Percentiles rank a stretch among this genome's conserved stretches.
Conservation (phyloP, 1,284 basidiomycete species). For the Melampsora abietis-canadensis region DNA sequence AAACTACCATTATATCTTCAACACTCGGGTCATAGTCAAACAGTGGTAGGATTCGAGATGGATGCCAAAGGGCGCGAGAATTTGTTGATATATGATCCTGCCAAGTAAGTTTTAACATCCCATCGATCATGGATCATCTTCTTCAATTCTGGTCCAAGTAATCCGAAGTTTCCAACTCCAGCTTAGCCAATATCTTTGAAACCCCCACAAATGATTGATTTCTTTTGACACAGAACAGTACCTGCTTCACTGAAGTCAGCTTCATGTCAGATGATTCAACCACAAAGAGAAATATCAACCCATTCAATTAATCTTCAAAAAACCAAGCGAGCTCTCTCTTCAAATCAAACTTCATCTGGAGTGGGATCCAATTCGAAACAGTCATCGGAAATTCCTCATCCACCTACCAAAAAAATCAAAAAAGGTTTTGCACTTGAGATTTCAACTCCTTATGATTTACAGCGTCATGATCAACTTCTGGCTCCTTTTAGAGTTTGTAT, state of each 20-base stretch:
- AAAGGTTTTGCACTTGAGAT: neutral
- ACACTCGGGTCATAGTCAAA: conserved; percentile 50
- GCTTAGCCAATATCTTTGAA: no score
- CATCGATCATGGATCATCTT: neutral
- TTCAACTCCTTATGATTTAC: neutral
- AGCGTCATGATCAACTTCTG: conserved; percentile 45
- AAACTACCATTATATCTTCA: conserved; percentile 50
- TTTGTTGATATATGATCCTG: conserved; percentile 50
- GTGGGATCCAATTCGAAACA: neutral
- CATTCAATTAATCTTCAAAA: neutral
- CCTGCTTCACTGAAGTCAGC: neutral
- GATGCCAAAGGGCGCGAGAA: conserved; percentile 44
- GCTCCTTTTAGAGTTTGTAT: conserved; percentile 48
- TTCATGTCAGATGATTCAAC: conserved; percentile 1
- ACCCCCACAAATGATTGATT: neutral
- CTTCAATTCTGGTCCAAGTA: neutral
- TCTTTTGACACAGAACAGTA: conserved; percentile 1
- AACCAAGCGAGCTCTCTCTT: neutral
- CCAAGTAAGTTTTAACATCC: conserved; percentile 45
- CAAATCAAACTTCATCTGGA: neutral
- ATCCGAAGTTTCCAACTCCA: neutral
- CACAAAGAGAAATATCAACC: neutral
- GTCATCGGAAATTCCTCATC: neutral
- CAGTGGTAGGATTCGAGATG: conserved; percentile 49
- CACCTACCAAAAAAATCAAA: neutral